Conservation (phyloP, 2,329 filamentous ascomycete genomes). For the Hymenoscyphus scutula region DNA sequence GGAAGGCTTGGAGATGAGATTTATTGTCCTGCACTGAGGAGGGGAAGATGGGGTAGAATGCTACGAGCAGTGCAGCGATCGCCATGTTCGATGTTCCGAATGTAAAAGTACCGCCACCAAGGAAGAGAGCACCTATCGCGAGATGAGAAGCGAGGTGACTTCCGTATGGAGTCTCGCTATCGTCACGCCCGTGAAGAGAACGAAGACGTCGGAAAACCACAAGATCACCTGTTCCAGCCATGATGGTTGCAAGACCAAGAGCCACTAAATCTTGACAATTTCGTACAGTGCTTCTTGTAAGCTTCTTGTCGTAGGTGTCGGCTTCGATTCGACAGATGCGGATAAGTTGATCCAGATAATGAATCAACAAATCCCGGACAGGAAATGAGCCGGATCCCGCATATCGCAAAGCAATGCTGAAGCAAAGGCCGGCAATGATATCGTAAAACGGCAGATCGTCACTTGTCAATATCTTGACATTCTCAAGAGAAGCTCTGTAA, state of each 20-base stretch:
- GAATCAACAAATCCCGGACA: conserved; percentile 78
- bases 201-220: conserved; percentile 80
- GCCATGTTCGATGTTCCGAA: conserved; percentile 87
- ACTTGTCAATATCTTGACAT: conserved; percentile 64
- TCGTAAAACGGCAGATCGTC: conserved; percentile 91
- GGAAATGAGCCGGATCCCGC: conserved; percentile 67
- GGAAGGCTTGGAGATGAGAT: conserved; percentile 91
- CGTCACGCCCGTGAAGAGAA: conserved; percentile 81
- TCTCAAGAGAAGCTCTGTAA: conserved; percentile 56
- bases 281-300: conserved; percentile 77
- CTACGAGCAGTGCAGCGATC: conserved; percentile 79
- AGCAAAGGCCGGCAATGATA: conserved; percentile 85
- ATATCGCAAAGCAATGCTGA: conserved; percentile 70
- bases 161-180: conserved; percentile 82
- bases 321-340: conserved; percentile 64
- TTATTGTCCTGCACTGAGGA: conserved; percentile 88
- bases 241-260: conserved; percentile 79
- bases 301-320: conserved; percentile 71
- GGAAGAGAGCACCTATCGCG: conserved; percentile 84
- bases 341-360: conserved; percentile 84
- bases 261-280: conserved; percentile 90
- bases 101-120: conserved; percentile 89
- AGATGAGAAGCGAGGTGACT: conserved; percentile 92
- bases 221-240: conserved; percentile 94
- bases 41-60: conserved; percentile 93